Conservation (phyloP, 2,329 filamentous ascomycete species). For the Aspergillus ustus region DNA sequence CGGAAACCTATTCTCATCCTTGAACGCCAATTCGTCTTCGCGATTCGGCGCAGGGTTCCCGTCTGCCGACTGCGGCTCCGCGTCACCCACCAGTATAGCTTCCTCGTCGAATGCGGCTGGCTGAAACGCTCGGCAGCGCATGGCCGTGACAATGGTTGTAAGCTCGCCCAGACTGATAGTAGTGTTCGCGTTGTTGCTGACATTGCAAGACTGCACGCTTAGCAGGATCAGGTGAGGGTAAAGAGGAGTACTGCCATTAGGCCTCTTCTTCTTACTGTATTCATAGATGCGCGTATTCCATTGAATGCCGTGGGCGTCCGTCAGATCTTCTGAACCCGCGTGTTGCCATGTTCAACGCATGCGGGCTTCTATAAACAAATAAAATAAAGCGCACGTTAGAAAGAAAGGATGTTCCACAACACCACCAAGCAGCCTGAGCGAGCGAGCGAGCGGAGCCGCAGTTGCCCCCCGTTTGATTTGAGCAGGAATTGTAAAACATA, state of each 20-base stretch:
- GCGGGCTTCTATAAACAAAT: not conserved
- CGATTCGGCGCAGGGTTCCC: not conserved
- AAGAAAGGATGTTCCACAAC: not conserved
- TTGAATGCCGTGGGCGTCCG: not conserved
- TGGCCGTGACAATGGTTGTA: not conserved
- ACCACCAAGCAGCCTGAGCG: too few species aligned
- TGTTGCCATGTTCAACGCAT: not conserved
- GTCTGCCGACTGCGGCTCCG: not conserved
- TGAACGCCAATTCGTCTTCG: not conserved
- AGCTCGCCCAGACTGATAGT: conserved; percentile 2
- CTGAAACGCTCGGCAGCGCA: conserved; percentile 1
- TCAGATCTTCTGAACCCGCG: not conserved
- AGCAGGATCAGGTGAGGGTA: conserved; percentile 1
- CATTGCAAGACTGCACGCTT: not conserved
- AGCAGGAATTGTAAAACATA: not conserved
- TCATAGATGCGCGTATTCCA: not conserved
- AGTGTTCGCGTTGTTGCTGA: not conserved
- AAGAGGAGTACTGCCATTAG: not conserved
- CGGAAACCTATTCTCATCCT: conserved; percentile 4
- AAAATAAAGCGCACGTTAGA: not conserved
- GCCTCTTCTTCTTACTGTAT: not conserved
- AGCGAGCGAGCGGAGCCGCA: not conserved
- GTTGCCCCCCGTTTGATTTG: not conserved
- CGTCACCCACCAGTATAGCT: not conserved
- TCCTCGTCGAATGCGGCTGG: not conserved